phyloP scores from a whole-genome alignment of 1,284 basidiomycete species.

The Acaromyces ingoldii region DNA sequence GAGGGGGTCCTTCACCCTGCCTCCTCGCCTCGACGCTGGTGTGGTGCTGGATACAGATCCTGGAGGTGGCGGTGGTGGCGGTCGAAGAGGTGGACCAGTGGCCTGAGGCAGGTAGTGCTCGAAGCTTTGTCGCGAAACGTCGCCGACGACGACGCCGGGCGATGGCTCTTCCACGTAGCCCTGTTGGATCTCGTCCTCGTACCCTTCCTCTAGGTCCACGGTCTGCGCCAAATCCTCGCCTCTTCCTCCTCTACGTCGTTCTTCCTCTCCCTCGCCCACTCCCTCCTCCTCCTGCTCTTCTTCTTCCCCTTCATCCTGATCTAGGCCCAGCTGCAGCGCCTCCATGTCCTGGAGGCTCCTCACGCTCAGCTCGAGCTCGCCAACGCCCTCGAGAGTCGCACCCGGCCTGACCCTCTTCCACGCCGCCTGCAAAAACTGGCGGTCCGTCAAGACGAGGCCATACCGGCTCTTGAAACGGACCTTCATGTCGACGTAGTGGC shows the following conservation, averaged over 20 bases:
- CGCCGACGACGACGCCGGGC: not conserved
- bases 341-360: not conserved
- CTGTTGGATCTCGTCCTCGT: not conserved
- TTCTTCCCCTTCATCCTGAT: not conserved
- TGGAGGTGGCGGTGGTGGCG: not conserved
- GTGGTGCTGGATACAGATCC: not conserved
- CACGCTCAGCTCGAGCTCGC: not conserved
- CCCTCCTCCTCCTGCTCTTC: not conserved
- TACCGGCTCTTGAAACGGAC: not conserved
- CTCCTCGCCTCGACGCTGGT: not conserved
- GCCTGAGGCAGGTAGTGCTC: too few relatives aligned
- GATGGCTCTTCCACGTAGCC: not conserved
- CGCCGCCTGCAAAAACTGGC: not conserved
- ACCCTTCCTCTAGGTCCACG: not conserved
- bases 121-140: not conserved
- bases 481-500: constrained; percentile 5
- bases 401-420: too few relatives aligned
- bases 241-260: not conserved
- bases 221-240: not conserved
- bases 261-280: not conserved
- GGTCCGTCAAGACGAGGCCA: not conserved
- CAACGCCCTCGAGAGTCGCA: too few relatives aligned
- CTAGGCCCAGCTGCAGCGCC: not conserved
- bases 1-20: constrained; percentile 1
- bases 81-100: too few relatives aligned